phyloP scores from a whole-genome alignment of 805 yeast species.

The Ogataea methanolica region DNA sequence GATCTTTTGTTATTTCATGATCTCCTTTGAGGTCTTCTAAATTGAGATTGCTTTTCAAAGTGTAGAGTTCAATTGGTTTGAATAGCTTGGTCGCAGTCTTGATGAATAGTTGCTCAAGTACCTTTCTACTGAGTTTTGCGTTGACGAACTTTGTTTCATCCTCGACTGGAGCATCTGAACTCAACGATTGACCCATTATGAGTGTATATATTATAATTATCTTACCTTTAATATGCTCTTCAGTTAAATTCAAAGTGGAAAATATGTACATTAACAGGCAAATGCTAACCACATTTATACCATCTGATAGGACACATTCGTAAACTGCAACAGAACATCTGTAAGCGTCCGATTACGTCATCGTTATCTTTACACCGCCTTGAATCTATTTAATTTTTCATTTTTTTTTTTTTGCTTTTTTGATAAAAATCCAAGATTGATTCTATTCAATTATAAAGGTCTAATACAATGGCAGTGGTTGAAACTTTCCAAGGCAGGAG shows the following conservation, averaged over 20 bases:
- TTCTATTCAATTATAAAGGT: too few relatives aligned
- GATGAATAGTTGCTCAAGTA: conserved; percentile 15
- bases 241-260: too few relatives aligned
- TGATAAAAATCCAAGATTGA: neutral
- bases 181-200: conserved; percentile 22
- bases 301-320: too few relatives aligned
- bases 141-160: conserved; percentile 6
- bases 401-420: neutral
- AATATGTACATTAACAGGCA: too few relatives aligned
- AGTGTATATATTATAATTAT: neutral
- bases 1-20: conserved; percentile 22
- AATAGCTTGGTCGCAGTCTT: conserved; percentile 13
- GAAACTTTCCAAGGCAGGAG: too few relatives aligned
- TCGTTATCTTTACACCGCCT: too few relatives aligned
- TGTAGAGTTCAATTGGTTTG: conserved; percentile 21
- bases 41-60: conserved; percentile 19
- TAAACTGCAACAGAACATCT: too few relatives aligned
- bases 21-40: conserved; percentile 19
- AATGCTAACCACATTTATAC: too few relatives aligned
- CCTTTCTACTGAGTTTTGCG: conserved; percentile 10
- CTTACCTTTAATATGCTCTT: neutral
- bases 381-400: neutral
- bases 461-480: too few relatives aligned
- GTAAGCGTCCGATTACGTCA: too few relatives aligned
- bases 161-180: conserved; percentile 5